These are phyloP conservation scores for Ilyonectria destructans DNA, from an alignment of 2,329 filamentous ascomycete species.

Conservation along the genomic window DNA sequence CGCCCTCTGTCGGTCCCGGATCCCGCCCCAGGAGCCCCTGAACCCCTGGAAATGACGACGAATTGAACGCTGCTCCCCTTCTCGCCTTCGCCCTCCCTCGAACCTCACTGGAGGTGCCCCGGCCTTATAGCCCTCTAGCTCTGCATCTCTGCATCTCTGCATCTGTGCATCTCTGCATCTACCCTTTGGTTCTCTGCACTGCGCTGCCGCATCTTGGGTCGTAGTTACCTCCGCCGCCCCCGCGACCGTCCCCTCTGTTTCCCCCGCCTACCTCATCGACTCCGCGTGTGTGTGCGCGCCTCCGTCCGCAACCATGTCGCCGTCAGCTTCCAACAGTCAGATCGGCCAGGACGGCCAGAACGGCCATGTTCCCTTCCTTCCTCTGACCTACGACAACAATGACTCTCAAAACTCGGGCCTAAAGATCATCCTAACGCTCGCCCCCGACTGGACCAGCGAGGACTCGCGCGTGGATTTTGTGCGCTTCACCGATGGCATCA, in stretches of 20 bases:
- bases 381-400: constrained; percentile 83
- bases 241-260: constrained; percentile 9
- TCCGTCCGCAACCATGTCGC: constrained; percentile 52
- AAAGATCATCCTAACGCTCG: constrained; percentile 83
- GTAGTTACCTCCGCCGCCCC: constrained; percentile 34
- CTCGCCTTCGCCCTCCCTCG: constrained; percentile 17
- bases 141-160: constrained; percentile 22
- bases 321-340: constrained; percentile 52
- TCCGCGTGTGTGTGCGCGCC: constrained; percentile 20
- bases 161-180: constrained; percentile 22
- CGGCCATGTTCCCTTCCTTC: constrained; percentile 74
- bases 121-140: constrained; percentile 10
- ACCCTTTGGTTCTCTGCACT: background rate
- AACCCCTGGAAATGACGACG: constrained; percentile 31
- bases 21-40: constrained; percentile 42
- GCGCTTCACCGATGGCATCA: constrained; percentile 97
- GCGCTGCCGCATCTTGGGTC: constrained; percentile 22
- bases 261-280: constrained; percentile 32
- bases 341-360: constrained; percentile 57
- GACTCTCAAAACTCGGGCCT: constrained; percentile 86
- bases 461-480: constrained; percentile 86
- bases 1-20: constrained; percentile 40
- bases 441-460: constrained; percentile 85
- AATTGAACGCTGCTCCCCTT: constrained; percentile 32
- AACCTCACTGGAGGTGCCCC: constrained; percentile 25